Conservation (phyloP, 2,329 filamentous ascomycete genomes). For the Kalaharituber pfeilii region DNA sequence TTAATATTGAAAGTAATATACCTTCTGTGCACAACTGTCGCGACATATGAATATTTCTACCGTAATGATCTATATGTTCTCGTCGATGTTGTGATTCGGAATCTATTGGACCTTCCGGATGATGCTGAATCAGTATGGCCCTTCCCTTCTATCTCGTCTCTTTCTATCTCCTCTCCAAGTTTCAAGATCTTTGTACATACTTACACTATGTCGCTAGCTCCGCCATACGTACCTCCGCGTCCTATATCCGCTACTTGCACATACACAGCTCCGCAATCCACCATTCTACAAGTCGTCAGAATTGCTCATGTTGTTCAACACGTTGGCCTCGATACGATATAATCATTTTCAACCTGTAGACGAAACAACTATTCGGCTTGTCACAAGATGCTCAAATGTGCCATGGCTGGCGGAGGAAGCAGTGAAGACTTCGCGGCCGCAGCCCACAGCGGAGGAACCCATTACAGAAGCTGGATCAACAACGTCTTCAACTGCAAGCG, state of each 20-base stretch:
- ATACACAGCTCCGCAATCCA: constrained; percentile 74
- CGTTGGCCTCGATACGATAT: constrained; percentile 49
- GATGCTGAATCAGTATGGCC: constrained; percentile 35
- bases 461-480: constrained; percentile 29
- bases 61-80: constrained; percentile 91
- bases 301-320: constrained; percentile 54
- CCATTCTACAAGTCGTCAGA: constrained; percentile 87
- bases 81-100: constrained; percentile 88
- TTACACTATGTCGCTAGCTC: constrained; percentile 34
- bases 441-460: constrained; percentile 19
- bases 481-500: constrained; percentile 27
- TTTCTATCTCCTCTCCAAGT: too few species aligned
- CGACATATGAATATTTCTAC: constrained; percentile 96
- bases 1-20: constrained; percentile 95
- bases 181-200: constrained; percentile 19
- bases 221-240: constrained; percentile 92
- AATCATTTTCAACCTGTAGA: constrained; percentile 66
- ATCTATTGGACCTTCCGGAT: constrained; percentile 84
- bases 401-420: constrained; percentile 38
- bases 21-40: constrained; percentile 77
- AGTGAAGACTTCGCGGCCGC: constrained; percentile 24
- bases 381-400: constrained; percentile 56
- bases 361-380: constrained; percentile 60
- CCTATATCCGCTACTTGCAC: constrained; percentile 70
- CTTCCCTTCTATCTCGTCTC: constrained; percentile 8